Conservation (phyloP, 345 rosid genomes). For the Microthlaspi erraticum region DNA sequence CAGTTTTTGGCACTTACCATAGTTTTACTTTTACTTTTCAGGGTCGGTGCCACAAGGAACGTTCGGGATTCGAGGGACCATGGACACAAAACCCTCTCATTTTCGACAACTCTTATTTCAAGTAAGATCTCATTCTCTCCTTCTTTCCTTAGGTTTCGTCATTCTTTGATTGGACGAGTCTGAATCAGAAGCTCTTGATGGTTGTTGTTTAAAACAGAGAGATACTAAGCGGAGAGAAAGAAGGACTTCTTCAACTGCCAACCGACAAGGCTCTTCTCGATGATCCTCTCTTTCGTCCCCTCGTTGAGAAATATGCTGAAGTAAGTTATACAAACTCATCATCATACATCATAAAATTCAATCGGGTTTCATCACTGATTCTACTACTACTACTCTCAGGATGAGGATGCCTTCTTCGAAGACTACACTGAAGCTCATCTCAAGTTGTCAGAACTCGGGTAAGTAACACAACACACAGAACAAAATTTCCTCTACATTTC, state of each 20-base stretch:
- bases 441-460: slow-evolving; percentile 90
- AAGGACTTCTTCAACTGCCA: slow-evolving; percentile 78
- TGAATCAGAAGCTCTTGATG: slow-evolving; percentile 10
- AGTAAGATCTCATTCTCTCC: slow-evolving; percentile 47
- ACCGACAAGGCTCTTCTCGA: slow-evolving; percentile 74
- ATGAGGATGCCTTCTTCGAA: slow-evolving; percentile 79
- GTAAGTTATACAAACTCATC: slow-evolving; percentile 47
- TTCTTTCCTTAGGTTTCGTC: slow-evolving; percentile 7
- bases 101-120: slow-evolving; percentile 88
- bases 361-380: not conserved
- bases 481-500: not conserved
- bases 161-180: not conserved
- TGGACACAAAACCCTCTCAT: slow-evolving; percentile 89
- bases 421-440: slow-evolving; percentile 77
- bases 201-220: slow-evolving; percentile 52
- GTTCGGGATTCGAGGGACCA: slow-evolving; percentile 92
- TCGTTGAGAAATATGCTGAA: slow-evolving; percentile 77
- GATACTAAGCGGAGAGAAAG: slow-evolving; percentile 77
- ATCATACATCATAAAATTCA: not conserved
- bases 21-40: slow-evolving; percentile 34
- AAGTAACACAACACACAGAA: slow-evolving; percentile 18
- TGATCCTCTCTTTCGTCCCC: slow-evolving; percentile 75
- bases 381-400: slow-evolving; percentile 46
- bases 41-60: slow-evolving; percentile 97
- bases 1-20: slow-evolving; percentile 8